Evolutionary conservation across 441 rosid species (phyloP), one percentile per base, ranked within the genome.

Genomic region (Flueggea neowawraea): DNA sequence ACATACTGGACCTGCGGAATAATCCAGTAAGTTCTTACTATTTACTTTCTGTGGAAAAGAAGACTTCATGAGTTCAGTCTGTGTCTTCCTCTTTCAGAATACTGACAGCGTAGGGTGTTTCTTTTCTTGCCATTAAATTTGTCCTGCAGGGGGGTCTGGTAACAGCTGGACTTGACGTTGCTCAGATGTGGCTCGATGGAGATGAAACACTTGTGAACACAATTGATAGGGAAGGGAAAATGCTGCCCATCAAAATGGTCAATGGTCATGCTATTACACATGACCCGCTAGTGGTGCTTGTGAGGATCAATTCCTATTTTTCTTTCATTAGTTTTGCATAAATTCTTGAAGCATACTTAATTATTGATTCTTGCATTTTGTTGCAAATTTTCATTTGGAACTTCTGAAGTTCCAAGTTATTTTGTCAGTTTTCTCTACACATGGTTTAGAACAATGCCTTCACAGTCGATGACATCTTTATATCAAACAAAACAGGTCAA

Each of bases 161-260:
- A 72, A 86, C 79, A 81, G 94, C 82, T 47, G 95, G 98, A 61
- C 93, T 92, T 12, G 98, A 92, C 68, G 91, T 89, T 64, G 95
- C 96, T 44, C 90, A 83, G 41, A 78, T 92, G 62, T 92, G 98
- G 98, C 81, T 89, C 16, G 98, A 92, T 33, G 98, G 98, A 31
- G 82, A 87, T 64, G 98, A 86, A 78, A 89, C 95, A 49, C 89
- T 87, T 41, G 94, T 92, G 45, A 85, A 89, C 79, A 86, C 98
- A 47, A 70, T 89, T 47, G 96, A 87, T 55, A 87, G 95, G 33
- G 91, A 89, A 6, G 98, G 95, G 28, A 73, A 86, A 36, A 66
- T 82, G 81, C 76, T 75, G 36, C 96, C 96, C 6, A 84, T 92
- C 43, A 90, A 75, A 58, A 79, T 92, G 95, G 73, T 75, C 16